phyloP scores from a whole-genome alignment of 2,329 filamentous ascomycete genomes.

The Penicillium palitans region DNA sequence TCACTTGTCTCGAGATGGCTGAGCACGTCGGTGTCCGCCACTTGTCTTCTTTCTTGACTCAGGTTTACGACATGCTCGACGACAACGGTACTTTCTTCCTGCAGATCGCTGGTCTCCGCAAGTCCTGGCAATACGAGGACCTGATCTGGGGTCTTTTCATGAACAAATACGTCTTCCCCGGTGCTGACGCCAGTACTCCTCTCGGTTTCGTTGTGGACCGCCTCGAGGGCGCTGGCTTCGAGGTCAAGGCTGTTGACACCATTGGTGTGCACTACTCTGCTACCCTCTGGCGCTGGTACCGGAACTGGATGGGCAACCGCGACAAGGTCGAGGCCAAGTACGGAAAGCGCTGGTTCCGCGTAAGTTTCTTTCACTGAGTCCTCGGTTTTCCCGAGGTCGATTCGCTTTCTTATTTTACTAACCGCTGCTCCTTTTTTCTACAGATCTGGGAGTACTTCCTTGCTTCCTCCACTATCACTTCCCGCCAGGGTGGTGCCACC shows the following conservation, averaged over 20 bases:
- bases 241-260: slow-evolving; percentile 89
- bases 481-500: slow-evolving; percentile 78
- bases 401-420: background rate
- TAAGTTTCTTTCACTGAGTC: background rate
- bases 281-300: slow-evolving; percentile 96
- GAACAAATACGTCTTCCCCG: slow-evolving; percentile 99
- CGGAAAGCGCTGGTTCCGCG: slow-evolving; percentile 87
- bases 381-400: background rate
- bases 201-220: slow-evolving; percentile 82
- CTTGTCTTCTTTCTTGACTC: slow-evolving; percentile 75
- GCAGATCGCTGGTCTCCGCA: slow-evolving; percentile 90
- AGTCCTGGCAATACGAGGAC: slow-evolving; percentile 97
- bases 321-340: slow-evolving; percentile 95
- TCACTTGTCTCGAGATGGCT: slow-evolving; percentile 97
- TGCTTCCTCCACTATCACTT: slow-evolving; percentile 78
- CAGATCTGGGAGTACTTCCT: slow-evolving; percentile 88
- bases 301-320: slow-evolving; percentile 94
- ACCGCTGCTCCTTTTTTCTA: background rate
- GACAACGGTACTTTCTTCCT: slow-evolving; percentile 96
- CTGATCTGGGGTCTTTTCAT: slow-evolving; percentile 98
- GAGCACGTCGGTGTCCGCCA: slow-evolving; percentile 97
- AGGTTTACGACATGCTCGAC: slow-evolving; percentile 93
- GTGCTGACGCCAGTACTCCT: slow-evolving; percentile 91
- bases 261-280: slow-evolving; percentile 96
- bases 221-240: slow-evolving; percentile 83